A percentile compares a stretch with the other conserved stretches of the same genome.
Conservation (phyloP, 1,139 yeast species). For the Taphrina pruni region DNA sequence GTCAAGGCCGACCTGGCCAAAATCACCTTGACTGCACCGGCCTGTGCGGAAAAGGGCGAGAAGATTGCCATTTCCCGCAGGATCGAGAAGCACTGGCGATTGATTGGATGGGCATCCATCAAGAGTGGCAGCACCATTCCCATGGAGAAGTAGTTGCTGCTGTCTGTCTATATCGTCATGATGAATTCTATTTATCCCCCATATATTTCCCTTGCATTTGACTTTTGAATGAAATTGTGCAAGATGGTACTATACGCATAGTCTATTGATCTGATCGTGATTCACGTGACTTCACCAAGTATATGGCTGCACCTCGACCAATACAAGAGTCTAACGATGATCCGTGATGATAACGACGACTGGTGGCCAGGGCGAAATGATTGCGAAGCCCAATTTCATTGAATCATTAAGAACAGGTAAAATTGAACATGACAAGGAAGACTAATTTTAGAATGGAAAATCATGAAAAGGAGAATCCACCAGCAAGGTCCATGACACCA, state of each 20-base stretch:
- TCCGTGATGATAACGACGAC: no score
- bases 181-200: no score
- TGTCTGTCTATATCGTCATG: background rate
- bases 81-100: constrained; percentile 99
- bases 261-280: no score
- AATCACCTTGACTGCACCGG: constrained; percentile 93
- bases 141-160: constrained; percentile 15
- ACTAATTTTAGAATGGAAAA: background rate
- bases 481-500: constrained; percentile 24
- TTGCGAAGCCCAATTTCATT: no score
- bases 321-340: no score
- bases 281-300: no score
- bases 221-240: no score
- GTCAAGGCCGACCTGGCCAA: constrained; percentile 99
- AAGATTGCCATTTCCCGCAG: constrained; percentile 98
- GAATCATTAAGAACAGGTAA: background rate
- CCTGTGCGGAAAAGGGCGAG: constrained; percentile 97
- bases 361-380: no score
- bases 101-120: constrained; percentile 99
- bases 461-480: constrained; percentile 16
- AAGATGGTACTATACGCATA: no score
- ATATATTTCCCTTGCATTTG: no score
- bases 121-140: constrained; percentile 35
- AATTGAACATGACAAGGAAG: background rate
- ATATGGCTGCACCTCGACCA: no score